Conservation (phyloP, 371 early-diverging fungal species). For the Apophysomyces elegans region DNA sequence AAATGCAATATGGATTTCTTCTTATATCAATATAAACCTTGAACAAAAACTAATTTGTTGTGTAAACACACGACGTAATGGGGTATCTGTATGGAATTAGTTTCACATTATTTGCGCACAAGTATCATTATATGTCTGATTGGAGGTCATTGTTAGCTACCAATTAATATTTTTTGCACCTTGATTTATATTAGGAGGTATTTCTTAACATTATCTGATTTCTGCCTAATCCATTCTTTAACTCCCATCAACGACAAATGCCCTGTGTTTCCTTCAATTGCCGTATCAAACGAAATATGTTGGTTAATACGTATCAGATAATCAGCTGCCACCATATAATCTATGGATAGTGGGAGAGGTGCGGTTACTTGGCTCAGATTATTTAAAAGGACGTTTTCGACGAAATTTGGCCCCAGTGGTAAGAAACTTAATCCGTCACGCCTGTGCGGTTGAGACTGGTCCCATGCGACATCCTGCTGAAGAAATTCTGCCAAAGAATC, state of each 20-base stretch:
- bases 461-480: conserved; percentile 36
- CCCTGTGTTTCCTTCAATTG: conserved; percentile 31
- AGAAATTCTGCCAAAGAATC: conserved; percentile 18
- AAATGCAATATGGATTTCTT: no score
- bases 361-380: conserved; percentile 2
- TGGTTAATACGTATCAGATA: conserved; percentile 25
- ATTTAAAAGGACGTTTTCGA: background rate
- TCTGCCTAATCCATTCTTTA: conserved; percentile 32
- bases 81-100: no score
- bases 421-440: conserved; percentile 15
- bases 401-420: conserved; percentile 3
- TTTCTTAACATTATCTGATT: conserved; percentile 3
- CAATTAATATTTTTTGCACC: no score
- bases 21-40: no score
- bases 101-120: no score
- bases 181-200: background rate
- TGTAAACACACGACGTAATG: no score
- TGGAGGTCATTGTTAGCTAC: no score
- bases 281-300: conserved; percentile 17
- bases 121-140: background rate
- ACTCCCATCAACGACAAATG: conserved; percentile 31
- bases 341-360: conserved; percentile 13
- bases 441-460: conserved; percentile 23
- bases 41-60: no score
- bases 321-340: conserved; percentile 17